These are phyloP conservation scores for Amaranthus tricolor DNA, from an alignment of 179 eudicot species.

Conservation along the genomic window DNA sequence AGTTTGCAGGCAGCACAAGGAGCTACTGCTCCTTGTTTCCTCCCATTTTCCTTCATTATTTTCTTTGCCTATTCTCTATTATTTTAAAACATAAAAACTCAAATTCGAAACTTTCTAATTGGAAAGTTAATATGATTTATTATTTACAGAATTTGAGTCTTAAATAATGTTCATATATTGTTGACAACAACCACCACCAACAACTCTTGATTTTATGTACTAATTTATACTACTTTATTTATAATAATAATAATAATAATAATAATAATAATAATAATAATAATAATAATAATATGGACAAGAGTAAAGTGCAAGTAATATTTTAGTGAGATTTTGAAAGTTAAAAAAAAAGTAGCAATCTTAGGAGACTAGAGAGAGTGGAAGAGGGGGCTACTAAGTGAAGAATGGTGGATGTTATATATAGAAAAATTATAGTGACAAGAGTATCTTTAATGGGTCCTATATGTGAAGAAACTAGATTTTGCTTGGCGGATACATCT, in stretches of 20 bases:
- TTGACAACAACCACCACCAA: background rate
- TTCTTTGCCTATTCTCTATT: too few species aligned
- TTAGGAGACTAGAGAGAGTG: background rate
- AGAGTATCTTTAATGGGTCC: constrained; percentile 29
- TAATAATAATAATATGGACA: constrained; percentile 23
- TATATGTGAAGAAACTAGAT: constrained; percentile 31
- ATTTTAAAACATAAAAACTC: background rate
- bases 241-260: background rate
- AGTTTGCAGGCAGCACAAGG: constrained; percentile 40
- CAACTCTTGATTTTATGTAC: constrained; percentile 7
- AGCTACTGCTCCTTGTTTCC: constrained; percentile 41
- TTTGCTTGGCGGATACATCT: constrained; percentile 27
- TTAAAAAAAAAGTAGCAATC: background rate
- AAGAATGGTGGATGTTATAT: constrained; percentile 26
- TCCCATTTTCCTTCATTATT: constrained; percentile 36
- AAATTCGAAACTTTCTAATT: background rate
- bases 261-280: background rate
- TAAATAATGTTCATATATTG: background rate
- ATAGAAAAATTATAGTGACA: constrained; percentile 20
- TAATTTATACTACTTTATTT: background rate
- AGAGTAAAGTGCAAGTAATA: constrained; percentile 33
- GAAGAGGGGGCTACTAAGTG: constrained; percentile 23
- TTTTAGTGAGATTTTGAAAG: constrained; percentile 9
- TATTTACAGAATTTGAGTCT: background rate
- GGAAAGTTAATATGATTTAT: background rate